Conservation (phyloP, 2,329 filamentous ascomycete species). For the Alternaria longipes region DNA sequence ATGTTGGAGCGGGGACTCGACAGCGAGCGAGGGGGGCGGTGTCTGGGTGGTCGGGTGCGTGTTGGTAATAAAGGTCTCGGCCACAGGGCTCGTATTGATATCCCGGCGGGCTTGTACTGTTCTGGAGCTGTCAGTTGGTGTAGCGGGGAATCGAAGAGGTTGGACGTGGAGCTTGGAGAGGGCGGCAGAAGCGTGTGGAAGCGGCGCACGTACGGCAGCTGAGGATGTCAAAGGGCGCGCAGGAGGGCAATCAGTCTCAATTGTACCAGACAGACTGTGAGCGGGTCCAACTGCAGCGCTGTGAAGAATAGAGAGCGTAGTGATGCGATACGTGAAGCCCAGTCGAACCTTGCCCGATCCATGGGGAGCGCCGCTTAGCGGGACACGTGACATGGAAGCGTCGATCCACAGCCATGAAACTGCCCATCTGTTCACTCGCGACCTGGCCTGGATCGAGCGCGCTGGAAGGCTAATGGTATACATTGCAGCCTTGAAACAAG, state of each 20-base stretch:
- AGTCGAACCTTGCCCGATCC: conserved; percentile 20
- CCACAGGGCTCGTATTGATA: conserved; percentile 29
- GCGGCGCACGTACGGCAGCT: conserved; percentile 41
- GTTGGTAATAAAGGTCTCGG: conserved; percentile 12
- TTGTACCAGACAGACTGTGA: conserved; percentile 35
- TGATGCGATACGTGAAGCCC: conserved; percentile 41
- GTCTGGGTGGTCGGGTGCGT: conserved; percentile 12
- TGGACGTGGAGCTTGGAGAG: conserved; percentile 26
- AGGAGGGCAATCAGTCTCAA: conserved; percentile 44
- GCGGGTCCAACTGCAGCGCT: conserved; percentile 40
- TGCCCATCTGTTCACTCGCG: conserved; percentile 11
- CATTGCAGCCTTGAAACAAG: neutral
- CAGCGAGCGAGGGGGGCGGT: conserved; percentile 23
- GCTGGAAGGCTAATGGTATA: neutral
- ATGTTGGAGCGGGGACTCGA: conserved; percentile 25
- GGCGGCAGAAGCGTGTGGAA: conserved; percentile 39
- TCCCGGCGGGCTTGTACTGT: conserved; percentile 23
- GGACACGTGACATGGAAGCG: conserved; percentile 30
- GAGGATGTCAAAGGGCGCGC: conserved; percentile 29
- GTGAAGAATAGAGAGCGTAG: conserved; percentile 52
- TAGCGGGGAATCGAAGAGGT: conserved; percentile 31
- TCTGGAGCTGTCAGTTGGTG: conserved; percentile 30
- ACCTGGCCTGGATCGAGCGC: neutral
- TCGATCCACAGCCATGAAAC: conserved; percentile 20
- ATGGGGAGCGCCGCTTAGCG: conserved; percentile 18